Base-by-base conservation (phyloP, 768 basidiomycete species). In the Amanita pseudoporphyria region DNA sequence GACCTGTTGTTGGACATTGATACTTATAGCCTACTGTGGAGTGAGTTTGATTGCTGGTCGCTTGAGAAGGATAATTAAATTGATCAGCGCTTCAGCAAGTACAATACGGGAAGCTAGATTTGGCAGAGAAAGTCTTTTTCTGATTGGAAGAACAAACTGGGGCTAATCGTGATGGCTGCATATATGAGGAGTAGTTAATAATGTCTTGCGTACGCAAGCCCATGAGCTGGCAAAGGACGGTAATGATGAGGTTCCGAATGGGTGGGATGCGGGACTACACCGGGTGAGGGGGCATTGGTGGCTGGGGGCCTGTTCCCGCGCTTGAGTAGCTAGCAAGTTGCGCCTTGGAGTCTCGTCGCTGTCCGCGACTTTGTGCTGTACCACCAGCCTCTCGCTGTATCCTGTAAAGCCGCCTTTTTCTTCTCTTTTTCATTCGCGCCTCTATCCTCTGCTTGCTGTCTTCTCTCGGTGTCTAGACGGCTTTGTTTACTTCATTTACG, bases 391-490 rank as follows among this genome's bases (percentile, higher is more conserved):
- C 53, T 42, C 53, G 13, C 50, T 45, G 39, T 53, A 52, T 54
- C 51, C 47, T 52, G 53, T 56, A 58, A 51, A 52, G 45, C 45
- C 39, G 22, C 44, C 18, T 44, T 42, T 54, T 58, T 49, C 40
- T 44, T 22, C 36, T 47, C 46, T 54, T 54, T 51, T 52, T 51
- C 53, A 52, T 22, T 16, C 16, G 52, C 47, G 9, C 18, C 19
- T 44, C 49, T 47, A 32, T 14, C 41, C 10, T 16, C 47, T 42
- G n/a, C 36, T 46, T 41, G 40, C 47, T 26, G 58, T 51, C 56
- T 49, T 57, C 56, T 60, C 62, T 54, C 57, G 62, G 63, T 68
- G 66, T 70, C 65, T 69, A 63, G 67, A 67, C 66, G 60, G 60
- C 64, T 61, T 56, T 50, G 47, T 56, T 56, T 47, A 59, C 54